Conservation (phyloP, 225 moss, liverwort and hornwort genomes). For the Sphagnum tenellum region DNA sequence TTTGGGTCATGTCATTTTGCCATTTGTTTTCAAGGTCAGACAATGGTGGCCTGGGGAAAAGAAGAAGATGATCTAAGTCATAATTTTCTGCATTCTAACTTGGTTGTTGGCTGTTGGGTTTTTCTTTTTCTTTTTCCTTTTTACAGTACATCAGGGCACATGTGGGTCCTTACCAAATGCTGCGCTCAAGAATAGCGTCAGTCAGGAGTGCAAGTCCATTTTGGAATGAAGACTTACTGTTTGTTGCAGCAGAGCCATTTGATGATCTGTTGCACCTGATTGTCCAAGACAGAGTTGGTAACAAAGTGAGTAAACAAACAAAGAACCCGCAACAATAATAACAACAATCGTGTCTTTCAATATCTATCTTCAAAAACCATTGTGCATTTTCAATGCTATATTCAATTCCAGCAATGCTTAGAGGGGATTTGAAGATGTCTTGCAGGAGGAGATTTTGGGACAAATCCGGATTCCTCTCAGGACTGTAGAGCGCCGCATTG, state of each 20-base stretch:
- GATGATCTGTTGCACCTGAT: conserved; percentile 67
- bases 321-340: too few species aligned
- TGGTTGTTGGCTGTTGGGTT: background rate
- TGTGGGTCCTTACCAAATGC: conserved; percentile 61
- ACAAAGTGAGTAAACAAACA: conserved; percentile 13
- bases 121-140: background rate
- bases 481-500: conserved; percentile 64
- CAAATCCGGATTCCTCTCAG: conserved; percentile 53
- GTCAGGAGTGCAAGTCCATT: conserved; percentile 44
- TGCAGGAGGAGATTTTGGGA: conserved; percentile 73
- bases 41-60: too few species aligned
- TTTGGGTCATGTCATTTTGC: too few species aligned
- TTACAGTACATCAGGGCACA: conserved; percentile 61
- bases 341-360: too few species aligned
- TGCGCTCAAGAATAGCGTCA: conserved; percentile 27
- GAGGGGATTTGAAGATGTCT: too few species aligned
- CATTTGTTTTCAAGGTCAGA: too few species aligned
- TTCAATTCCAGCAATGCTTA: too few species aligned
- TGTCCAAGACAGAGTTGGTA: conserved; percentile 49
- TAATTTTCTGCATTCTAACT: too few species aligned
- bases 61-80: too few species aligned
- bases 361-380: too few species aligned
- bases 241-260: conserved; percentile 93
- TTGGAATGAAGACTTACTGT: conserved; percentile 86
- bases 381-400: too few species aligned